phyloP scores from a whole-genome alignment of 176 grass and related monocot genomes.

The Saccharum spontaneum region DNA sequence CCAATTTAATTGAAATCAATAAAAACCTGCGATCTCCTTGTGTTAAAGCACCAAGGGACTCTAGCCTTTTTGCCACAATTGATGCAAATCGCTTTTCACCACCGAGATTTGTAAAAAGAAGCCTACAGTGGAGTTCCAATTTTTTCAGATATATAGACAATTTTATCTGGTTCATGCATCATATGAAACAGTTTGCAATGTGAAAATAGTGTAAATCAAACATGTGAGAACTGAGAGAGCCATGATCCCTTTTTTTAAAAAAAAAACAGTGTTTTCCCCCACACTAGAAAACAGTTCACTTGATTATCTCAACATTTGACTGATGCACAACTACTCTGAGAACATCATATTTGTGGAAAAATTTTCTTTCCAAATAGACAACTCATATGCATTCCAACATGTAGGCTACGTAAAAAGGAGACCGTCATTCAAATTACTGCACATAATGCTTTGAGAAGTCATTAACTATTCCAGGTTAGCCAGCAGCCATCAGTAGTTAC shows the following conservation, averaged over 20 bases:
- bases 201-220: conserved; percentile 14
- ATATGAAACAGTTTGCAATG: conserved; percentile 6
- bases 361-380: background rate
- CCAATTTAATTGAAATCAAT: conserved; percentile 29
- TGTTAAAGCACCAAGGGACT: conserved; percentile 97
- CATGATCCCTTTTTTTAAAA: background rate
- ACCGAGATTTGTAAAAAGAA: conserved; percentile 97
- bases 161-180: background rate
- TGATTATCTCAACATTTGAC: conserved; percentile 8
- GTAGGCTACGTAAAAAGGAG: conserved; percentile 14
- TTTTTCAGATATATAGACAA: conserved; percentile 31
- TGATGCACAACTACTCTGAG: background rate
- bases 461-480: conserved; percentile 13
- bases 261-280: background rate
- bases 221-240: background rate
- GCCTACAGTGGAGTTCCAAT: conserved; percentile 46
- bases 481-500: conserved; percentile 9
- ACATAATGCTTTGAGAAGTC: conserved; percentile 23
- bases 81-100: conserved; percentile 98
- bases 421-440: background rate
- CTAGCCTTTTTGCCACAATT: conserved; percentile 92
- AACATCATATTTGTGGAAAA: background rate
- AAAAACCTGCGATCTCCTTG: conserved; percentile 94
- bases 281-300: background rate
- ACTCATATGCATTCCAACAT: conserved; percentile 25